Evolutionary conservation across 805 yeast genomes (phyloP).

Genomic region (Candida caryicola): DNA sequence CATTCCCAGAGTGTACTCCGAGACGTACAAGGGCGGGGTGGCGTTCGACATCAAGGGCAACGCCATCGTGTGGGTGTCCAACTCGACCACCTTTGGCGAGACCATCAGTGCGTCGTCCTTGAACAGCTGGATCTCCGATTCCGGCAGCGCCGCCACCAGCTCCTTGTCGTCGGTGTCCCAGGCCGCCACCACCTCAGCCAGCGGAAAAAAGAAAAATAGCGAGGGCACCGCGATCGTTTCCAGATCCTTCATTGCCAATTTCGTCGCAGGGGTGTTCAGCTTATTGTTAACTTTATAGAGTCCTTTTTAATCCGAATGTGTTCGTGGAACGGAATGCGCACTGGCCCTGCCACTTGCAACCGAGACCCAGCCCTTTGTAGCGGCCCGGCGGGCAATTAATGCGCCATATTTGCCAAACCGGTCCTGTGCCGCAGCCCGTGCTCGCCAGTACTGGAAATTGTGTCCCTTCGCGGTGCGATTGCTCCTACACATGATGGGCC

Average conservation of each 20-base stretch:
- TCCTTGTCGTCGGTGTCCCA: slow-evolving; percentile 25
- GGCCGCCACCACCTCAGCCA: slow-evolving; percentile 14
- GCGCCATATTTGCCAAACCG: too few species aligned
- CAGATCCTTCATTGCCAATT: slow-evolving; percentile 8
- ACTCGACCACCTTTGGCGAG: slow-evolving; percentile 47
- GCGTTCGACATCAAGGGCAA: slow-evolving; percentile 60
- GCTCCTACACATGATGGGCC: too few species aligned
- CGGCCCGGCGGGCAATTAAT: too few species aligned
- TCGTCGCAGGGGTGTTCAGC: slow-evolving; percentile 8
- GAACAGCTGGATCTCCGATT: slow-evolving; percentile 42
- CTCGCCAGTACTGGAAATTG: too few species aligned
- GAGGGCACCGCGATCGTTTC: slow-evolving; percentile 13
- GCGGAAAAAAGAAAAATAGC: slow-evolving; percentile 23
- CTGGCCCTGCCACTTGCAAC: too few species aligned
- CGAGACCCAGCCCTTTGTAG: too few species aligned
- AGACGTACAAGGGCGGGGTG: slow-evolving; percentile 68
- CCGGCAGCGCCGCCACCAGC: slow-evolving; percentile 27
- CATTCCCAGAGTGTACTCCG: slow-evolving; percentile 49
- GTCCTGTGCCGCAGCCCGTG: too few species aligned
- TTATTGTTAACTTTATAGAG: slow-evolving; percentile 1
- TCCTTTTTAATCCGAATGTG: too few species aligned
- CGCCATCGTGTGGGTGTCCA: slow-evolving; percentile 59
- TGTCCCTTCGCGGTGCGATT: too few species aligned
- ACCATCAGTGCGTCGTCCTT: slow-evolving; percentile 46
- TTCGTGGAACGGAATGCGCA: too few species aligned